Evolutionary conservation across 2,329 filamentous ascomycete species (phyloP).

Genomic region (Beauveria brongniartii): DNA sequence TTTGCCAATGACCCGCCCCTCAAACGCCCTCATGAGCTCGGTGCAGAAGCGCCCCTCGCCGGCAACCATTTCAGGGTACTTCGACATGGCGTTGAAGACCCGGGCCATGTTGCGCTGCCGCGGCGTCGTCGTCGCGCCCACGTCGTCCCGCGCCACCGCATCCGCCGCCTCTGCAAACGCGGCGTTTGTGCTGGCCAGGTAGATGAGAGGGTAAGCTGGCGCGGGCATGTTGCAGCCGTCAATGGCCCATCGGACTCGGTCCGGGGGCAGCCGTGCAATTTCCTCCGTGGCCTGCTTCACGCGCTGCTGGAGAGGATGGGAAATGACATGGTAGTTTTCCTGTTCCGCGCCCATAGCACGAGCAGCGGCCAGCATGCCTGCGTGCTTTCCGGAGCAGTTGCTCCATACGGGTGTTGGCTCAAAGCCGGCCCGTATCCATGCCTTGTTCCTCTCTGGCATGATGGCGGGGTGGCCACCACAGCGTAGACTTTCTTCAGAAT

Average conservation of each 20-base stretch:
- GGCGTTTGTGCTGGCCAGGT: conserved; percentile 28
- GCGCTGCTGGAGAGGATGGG: conserved; percentile 30
- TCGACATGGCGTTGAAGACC: conserved; percentile 34
- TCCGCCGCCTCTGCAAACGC: conserved; percentile 28
- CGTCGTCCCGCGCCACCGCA: neutral
- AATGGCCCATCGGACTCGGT: conserved; percentile 31
- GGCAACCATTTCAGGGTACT: conserved; percentile 34
- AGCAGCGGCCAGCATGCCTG: conserved; percentile 37
- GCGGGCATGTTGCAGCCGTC: conserved; percentile 41
- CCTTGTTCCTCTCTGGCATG: conserved; percentile 25
- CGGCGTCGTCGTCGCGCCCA: neutral
- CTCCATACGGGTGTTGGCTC: conserved; percentile 30
- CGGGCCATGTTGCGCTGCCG: conserved; percentile 19
- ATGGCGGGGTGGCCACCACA: conserved; percentile 35
- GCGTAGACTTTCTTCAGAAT: conserved; percentile 27
- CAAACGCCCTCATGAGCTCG: conserved; percentile 31
- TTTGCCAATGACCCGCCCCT: conserved; percentile 34
- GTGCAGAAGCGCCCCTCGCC: conserved; percentile 41
- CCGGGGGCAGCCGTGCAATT: conserved; percentile 20
- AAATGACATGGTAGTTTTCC: conserved; percentile 26
- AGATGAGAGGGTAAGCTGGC: conserved; percentile 31
- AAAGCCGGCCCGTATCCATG: conserved; percentile 31
- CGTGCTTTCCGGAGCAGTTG: conserved; percentile 42
- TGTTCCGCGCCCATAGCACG: conserved; percentile 25
- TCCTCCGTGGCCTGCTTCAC: conserved; percentile 30